phyloP scores from a whole-genome alignment of 208 protist genomes.

The Leishmania lainsoni region DNA sequence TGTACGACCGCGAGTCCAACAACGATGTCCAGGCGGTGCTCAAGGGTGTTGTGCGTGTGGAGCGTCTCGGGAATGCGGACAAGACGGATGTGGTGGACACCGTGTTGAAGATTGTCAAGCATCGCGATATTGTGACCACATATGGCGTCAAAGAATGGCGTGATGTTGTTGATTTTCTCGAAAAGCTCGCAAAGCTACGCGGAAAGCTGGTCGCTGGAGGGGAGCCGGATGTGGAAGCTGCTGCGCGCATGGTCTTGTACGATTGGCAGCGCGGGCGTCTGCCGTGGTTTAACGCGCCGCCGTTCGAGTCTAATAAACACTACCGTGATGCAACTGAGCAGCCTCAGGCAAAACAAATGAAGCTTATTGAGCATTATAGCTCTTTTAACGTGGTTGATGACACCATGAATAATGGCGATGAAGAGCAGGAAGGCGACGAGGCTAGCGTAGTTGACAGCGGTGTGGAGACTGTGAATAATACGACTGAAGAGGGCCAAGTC shows the following conservation, averaged over 20 bases:
- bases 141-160: constrained; percentile 96
- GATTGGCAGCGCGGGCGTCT: constrained; percentile 98
- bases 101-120: constrained; percentile 96
- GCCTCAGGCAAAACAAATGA: constrained; percentile 82
- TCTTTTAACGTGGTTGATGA: constrained; percentile 87
- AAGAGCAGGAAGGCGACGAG: constrained; percentile 22
- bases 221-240: constrained; percentile 93
- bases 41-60: constrained; percentile 97
- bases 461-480: constrained; percentile 1
- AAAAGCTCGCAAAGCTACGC: constrained; percentile 92
- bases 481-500: not conserved
- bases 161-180: constrained; percentile 96
- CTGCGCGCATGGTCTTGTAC: constrained; percentile 97
- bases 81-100: constrained; percentile 94
- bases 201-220: constrained; percentile 97
- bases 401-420: constrained; percentile 51
- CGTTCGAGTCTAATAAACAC: constrained; percentile 89
- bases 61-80: constrained; percentile 90
- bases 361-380: constrained; percentile 87
- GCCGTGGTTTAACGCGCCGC: constrained; percentile 96
- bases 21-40: constrained; percentile 97
- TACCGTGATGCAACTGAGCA: constrained; percentile 76
- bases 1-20: constrained; percentile 94
- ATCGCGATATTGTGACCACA: constrained; percentile 94
- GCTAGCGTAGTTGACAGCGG: constrained; percentile 26